phyloP scores from a whole-genome alignment of 352 stramenopile species.

The Phytophthora litchii region DNA sequence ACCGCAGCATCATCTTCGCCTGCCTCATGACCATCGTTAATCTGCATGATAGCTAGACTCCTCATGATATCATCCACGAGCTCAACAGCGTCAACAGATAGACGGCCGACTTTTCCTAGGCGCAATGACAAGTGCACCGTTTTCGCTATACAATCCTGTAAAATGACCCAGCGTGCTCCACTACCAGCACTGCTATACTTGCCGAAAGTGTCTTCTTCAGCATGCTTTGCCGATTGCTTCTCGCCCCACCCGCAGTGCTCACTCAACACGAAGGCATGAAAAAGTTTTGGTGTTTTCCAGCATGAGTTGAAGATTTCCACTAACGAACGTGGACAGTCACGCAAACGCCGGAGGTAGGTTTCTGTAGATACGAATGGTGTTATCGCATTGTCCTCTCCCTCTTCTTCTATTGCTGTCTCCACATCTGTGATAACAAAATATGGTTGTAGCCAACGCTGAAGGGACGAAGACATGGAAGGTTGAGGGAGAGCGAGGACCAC shows the following conservation, averaged over 20 bases:
- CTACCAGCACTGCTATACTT: conserved; percentile 64
- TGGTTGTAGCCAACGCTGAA: conserved; percentile 79
- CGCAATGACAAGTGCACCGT: conserved; percentile 76
- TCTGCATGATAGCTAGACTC: conserved; percentile 73
- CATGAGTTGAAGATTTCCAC: conserved; percentile 65
- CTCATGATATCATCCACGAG: conserved; percentile 81
- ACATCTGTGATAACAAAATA: conserved; percentile 52
- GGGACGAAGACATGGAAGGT: conserved; percentile 69
- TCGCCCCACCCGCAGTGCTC: conserved; percentile 74
- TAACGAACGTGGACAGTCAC: conserved; percentile 43
- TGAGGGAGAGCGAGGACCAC: conserved; percentile 61
- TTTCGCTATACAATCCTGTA: conserved; percentile 78
- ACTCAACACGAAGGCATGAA: conserved; percentile 77
- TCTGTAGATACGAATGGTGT: conserved; percentile 33
- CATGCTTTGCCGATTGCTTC: conserved; percentile 62
- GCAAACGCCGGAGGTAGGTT: conserved; percentile 40
- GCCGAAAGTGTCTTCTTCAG: conserved; percentile 77
- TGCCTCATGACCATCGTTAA: conserved; percentile 69
- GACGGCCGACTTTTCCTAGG: conserved; percentile 60
- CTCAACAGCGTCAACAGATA: conserved; percentile 79
- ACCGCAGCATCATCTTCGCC: conserved; percentile 46
- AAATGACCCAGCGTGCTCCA: conserved; percentile 67
- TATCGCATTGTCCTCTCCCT: conserved; percentile 34
- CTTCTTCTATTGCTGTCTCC: conserved; percentile 39
- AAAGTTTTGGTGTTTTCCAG: conserved; percentile 58